Evolutionary conservation across 768 basidiomycete species (phyloP), one percentile per base, ranked within the genome.

Genomic region (Ramaria rubella): DNA sequence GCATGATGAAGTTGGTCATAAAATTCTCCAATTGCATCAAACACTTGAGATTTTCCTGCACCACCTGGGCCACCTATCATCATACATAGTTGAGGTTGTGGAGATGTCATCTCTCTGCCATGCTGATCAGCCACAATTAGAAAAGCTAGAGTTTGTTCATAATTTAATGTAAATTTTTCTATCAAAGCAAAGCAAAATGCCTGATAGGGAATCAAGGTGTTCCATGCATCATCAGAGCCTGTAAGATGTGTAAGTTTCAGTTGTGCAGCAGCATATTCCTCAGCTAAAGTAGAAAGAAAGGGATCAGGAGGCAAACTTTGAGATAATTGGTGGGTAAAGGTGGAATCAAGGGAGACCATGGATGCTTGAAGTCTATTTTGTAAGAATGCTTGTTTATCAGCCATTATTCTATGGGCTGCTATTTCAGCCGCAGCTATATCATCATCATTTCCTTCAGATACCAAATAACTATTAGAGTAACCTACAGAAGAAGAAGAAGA

Each of bases 11-110:
- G 17, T 6, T 17, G 14, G 1, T 46, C 29, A 44, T 61, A 60
- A 44, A 62, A 64, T 8, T 60, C 61, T 19, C 42, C 40, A 55
- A 58, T 57, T 4, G 64, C 65, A 49, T 63, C 23, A 34, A 65
- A 63, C 7, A 66, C 59, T 2, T 46, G 60, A 11, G 65, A 65
- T 48, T 66, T 66, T 3, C 64, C 65, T 30, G 64, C 63, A 6
- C 64, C 64, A 26, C 64, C 64, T 15, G 65, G 63, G 9, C 65
- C 64, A 14, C 46, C 59, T 24, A 65, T 53, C 24, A 64, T 56
- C 26, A 59, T 24, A 36, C 24, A 58, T 17, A 64, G 33, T 24
- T n/a, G 34, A 21, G 21, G 27, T 15, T 45, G 36, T 46, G 52
- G 23, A 45, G 7, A 44, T 21, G 49, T 46, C 23, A 33, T 3